phyloP scores from a whole-genome alignment of 345 rosid species.

The Bruguiera gymnorhiza region DNA sequence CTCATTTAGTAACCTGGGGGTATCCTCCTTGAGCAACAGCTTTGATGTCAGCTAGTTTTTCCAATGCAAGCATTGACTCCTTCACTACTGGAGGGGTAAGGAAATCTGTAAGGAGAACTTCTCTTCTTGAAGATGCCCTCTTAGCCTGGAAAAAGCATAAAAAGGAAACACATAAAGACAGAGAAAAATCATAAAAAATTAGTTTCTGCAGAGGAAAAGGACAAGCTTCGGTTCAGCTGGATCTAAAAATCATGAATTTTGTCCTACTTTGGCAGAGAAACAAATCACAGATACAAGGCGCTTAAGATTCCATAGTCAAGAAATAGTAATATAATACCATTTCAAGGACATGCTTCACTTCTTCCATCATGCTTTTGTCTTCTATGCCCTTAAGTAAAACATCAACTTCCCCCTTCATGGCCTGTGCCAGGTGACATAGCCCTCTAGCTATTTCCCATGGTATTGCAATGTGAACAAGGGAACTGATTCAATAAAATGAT shows the following conservation, averaged over 20 bases:
- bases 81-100: conserved; percentile 78
- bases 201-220: neutral
- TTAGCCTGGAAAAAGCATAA: conserved; percentile 45
- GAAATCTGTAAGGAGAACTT: conserved; percentile 71
- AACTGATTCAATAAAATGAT: neutral
- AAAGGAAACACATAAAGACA: neutral
- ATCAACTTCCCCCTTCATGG: conserved; percentile 59
- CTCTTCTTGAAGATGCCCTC: conserved; percentile 61
- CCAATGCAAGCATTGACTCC: conserved; percentile 57
- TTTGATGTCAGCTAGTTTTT: conserved; percentile 64
- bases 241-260: neutral
- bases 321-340: conserved; percentile 39
- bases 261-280: neutral
- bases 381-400: conserved; percentile 51
- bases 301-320: neutral
- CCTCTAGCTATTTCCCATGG: conserved; percentile 38
- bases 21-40: conserved; percentile 81
- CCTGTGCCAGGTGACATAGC: conserved; percentile 54
- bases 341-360: conserved; percentile 74
- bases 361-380: conserved; percentile 55
- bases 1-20: conserved; percentile 56
- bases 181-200: neutral
- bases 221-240: neutral
- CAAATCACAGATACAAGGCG: neutral
- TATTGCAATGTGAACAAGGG: neutral